Conservation (phyloP, 2,329 filamentous ascomycete genomes). For the Fusarium graminum region DNA sequence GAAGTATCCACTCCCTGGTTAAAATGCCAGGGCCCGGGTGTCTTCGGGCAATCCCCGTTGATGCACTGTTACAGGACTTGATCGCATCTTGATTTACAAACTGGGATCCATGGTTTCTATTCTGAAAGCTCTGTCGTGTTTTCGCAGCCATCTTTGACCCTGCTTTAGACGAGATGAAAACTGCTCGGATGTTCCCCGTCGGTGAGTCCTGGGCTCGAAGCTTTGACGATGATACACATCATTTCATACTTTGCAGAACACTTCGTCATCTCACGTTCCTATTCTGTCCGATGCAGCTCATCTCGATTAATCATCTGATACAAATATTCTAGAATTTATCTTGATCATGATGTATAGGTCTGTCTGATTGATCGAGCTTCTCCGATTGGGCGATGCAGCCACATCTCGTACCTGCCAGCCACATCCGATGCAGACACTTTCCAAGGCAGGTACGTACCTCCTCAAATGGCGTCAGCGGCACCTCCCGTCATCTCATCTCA, state of each 20-base stretch:
- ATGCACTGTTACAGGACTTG: slow-evolving; percentile 6
- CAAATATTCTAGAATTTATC: slow-evolving; percentile 4
- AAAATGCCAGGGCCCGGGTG: slow-evolving; percentile 22
- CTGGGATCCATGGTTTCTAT: background rate
- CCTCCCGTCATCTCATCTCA: slow-evolving; percentile 5
- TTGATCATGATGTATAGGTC: slow-evolving; percentile 8
- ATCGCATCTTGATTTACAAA: background rate
- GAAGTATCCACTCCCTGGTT: slow-evolving; percentile 26
- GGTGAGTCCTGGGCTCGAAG: slow-evolving; percentile 1
- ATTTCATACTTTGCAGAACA: background rate
- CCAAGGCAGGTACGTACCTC: slow-evolving; percentile 25
- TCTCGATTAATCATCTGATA: background rate
- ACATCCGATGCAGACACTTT: slow-evolving; percentile 27
- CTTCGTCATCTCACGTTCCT: slow-evolving; percentile 8
- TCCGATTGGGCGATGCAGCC: slow-evolving; percentile 38
- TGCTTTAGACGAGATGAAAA: slow-evolving; percentile 10
- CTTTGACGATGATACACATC: slow-evolving; percentile 1
- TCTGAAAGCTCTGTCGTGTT: slow-evolving; percentile 12
- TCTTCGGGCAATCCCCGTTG: slow-evolving; percentile 45
- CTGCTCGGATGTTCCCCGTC: slow-evolving; percentile 35
- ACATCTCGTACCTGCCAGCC: slow-evolving; percentile 36
- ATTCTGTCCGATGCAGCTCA: background rate
- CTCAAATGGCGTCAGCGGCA: slow-evolving; percentile 39
- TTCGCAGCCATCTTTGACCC: background rate
- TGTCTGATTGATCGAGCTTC: slow-evolving; percentile 15